Conservation (phyloP, 805 yeast genomes). For the Priceomyces melissophilus region DNA sequence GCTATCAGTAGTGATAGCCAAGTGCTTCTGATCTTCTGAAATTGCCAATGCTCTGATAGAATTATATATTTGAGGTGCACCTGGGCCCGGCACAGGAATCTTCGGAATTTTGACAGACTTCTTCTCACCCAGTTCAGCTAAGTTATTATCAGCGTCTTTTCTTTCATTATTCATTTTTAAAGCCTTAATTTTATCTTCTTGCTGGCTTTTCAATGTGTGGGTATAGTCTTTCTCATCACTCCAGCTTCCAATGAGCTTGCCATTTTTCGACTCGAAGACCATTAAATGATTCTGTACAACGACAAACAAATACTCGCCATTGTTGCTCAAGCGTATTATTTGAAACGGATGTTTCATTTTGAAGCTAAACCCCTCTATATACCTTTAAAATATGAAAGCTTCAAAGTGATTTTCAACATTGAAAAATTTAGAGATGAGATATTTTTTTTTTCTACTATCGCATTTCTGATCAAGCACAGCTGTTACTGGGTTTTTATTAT, state of each 20-base stretch:
- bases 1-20: conserved; percentile 74
- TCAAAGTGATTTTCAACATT: background rate
- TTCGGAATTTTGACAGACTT: conserved; percentile 40
- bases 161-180: conserved; percentile 22
- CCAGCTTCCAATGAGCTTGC: conserved; percentile 57
- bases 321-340: conserved; percentile 41
- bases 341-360: conserved; percentile 72
- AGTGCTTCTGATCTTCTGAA: conserved; percentile 45
- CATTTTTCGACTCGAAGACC: conserved; percentile 42
- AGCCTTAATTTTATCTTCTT: conserved; percentile 35
- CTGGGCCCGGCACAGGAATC: conserved; percentile 61
- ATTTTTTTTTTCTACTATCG: background rate
- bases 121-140: conserved; percentile 23
- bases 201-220: conserved; percentile 45
- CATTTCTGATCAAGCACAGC: too few relatives aligned
- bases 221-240: conserved; percentile 53
- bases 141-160: conserved; percentile 19
- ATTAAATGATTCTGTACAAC: conserved; percentile 58
- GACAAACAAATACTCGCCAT: conserved; percentile 50
- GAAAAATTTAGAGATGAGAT: conserved; percentile 7
- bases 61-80: conserved; percentile 64
- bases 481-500: too few relatives aligned
- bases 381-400: background rate
- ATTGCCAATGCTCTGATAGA: conserved; percentile 63
- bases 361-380: background rate